Conservation (phyloP, 768 basidiomycete species). For the Infundibulicybe gibba region DNA sequence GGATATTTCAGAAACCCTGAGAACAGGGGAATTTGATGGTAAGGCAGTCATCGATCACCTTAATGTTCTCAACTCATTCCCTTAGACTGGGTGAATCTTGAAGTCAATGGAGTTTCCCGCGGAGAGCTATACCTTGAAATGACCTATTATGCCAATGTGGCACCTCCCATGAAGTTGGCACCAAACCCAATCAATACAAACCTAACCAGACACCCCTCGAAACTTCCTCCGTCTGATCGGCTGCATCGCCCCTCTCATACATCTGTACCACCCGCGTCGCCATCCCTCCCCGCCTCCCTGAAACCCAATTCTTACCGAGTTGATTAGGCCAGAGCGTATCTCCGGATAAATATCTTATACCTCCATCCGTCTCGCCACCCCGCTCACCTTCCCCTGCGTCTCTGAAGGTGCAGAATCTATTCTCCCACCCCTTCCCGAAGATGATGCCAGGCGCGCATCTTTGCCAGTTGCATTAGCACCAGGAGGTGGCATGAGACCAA, state of each 20-base stretch:
- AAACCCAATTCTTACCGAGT: constrained; percentile 10
- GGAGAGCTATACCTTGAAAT: constrained; percentile 92
- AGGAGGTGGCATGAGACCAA: constrained; percentile 16
- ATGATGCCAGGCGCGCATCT: constrained; percentile 7
- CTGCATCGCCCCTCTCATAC: constrained; percentile 37
- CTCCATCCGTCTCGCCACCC: constrained; percentile 16
- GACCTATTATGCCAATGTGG: constrained; percentile 81
- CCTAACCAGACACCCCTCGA: constrained; percentile 48
- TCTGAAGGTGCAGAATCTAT: constrained; percentile 20
- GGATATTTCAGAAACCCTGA: constrained; percentile 75
- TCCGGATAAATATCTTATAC: constrained; percentile 1
- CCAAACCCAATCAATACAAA: constrained; percentile 18
- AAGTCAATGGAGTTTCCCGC: constrained; percentile 49
- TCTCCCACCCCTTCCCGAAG: constrained; percentile 38
- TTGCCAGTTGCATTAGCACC: constrained; percentile 16
- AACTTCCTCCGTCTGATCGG: constrained; percentile 47
- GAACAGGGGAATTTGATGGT: constrained; percentile 92
- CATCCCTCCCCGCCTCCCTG: constrained; percentile 12
- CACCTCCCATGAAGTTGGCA: constrained; percentile 30
- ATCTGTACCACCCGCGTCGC: constrained; percentile 9
- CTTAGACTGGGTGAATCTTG: constrained; percentile 32
- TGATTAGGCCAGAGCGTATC: constrained; percentile 4
- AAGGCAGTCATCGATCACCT: constrained; percentile 19
- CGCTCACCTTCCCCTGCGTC: constrained; percentile 17
- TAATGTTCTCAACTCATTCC: not conserved